These are phyloP conservation scores for Diplodia corticola DNA, from an alignment of 2,329 filamentous ascomycete species.

Conservation along the genomic window DNA sequence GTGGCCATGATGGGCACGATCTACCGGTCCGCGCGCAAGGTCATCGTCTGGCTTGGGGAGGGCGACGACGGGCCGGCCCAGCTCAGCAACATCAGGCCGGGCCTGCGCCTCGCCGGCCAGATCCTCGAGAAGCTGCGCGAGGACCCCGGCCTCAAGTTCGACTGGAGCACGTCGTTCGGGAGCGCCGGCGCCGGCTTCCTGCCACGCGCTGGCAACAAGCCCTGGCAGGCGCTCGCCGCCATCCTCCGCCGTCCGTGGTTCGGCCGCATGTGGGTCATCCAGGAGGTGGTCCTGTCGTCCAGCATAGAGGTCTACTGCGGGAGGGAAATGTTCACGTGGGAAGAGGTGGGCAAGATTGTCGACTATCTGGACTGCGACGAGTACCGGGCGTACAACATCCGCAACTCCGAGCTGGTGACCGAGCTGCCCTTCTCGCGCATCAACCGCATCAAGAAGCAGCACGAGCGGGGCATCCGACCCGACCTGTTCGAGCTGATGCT, in stretches of 20 bases:
- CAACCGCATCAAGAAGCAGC: conserved; percentile 22
- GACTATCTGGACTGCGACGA: conserved; percentile 17
- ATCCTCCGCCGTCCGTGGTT: conserved; percentile 29
- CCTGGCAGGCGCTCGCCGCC: conserved; percentile 17
- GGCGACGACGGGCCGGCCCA: conserved; percentile 28
- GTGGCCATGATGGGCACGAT: conserved; percentile 34
- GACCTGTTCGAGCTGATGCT: conserved; percentile 21
- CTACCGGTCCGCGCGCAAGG: conserved; percentile 30
- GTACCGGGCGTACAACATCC: conserved; percentile 4
- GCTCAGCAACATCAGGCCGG: conserved; percentile 1
- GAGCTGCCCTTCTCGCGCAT: conserved; percentile 21
- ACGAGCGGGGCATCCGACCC: background rate
- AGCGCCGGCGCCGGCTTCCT: background rate
- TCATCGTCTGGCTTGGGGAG: conserved; percentile 36
- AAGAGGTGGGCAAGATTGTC: conserved; percentile 18
- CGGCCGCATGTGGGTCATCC: conserved; percentile 34
- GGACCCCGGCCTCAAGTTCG: background rate
- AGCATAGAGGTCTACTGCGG: conserved; percentile 17
- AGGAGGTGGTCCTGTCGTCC: conserved; percentile 32
- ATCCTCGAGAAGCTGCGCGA: conserved; percentile 7
- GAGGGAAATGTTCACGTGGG: conserved; percentile 15
- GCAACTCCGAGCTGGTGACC: background rate
- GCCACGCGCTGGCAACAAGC: conserved; percentile 8
- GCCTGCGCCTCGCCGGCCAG: conserved; percentile 2
- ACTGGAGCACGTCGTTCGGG: background rate